phyloP scores from a whole-genome alignment of 1,284 basidiomycete genomes.

The Leccinum subrobustum region DNA sequence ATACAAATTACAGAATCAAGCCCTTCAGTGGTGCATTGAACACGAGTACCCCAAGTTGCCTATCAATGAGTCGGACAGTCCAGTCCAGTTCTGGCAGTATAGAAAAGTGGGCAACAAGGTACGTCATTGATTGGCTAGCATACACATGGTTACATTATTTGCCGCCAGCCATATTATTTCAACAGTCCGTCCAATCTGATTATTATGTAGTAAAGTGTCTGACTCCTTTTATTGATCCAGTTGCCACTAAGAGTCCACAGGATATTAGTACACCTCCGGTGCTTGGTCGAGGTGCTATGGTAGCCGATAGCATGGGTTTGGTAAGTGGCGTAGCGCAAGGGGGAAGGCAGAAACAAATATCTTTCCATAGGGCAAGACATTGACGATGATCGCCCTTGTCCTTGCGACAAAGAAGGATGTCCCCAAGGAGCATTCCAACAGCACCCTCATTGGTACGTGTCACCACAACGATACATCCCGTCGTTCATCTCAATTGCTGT shows the following conservation, averaged over 20 bases:
- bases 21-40: conserved; percentile 75
- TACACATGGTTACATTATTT: background rate
- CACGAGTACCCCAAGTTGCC: conserved; percentile 76
- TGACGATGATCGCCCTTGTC: conserved; percentile 78
- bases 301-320: conserved; percentile 88
- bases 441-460: conserved; percentile 74
- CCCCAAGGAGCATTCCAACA: conserved; percentile 53
- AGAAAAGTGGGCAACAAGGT: conserved; percentile 56
- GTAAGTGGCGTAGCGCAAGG: conserved; percentile 25
- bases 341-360: conserved; percentile 7
- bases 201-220: background rate
- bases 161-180: conserved; percentile 55
- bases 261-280: conserved; percentile 48
- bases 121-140: conserved; percentile 13
- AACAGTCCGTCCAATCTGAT: conserved; percentile 50
- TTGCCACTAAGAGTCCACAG: conserved; percentile 81
- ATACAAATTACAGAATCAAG: conserved; percentile 56
- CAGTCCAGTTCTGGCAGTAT: conserved; percentile 87
- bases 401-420: conserved; percentile 71
- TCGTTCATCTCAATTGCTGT: conserved; percentile 2
- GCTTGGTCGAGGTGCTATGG: conserved; percentile 80
- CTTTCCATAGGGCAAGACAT: conserved; percentile 69
- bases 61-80: conserved; percentile 59
- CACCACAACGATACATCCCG: background rate
- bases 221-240: conserved; percentile 33